Conservation (phyloP, 352 stramenopile genomes). For the Globisporangium nodosum region DNA sequence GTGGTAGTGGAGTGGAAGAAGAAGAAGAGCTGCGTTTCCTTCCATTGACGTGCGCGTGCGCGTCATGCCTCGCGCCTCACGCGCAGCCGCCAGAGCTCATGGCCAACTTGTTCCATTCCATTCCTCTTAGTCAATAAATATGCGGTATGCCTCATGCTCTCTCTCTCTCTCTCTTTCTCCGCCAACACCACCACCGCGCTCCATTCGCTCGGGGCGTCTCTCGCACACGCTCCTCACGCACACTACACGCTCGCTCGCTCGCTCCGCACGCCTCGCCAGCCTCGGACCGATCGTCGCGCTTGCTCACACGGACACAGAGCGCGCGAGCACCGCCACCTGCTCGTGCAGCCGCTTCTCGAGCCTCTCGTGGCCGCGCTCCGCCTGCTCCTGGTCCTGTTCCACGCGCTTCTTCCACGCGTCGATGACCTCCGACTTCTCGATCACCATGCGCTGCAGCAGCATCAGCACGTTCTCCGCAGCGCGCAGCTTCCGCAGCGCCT, state of each 20-base stretch:
- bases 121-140: background rate
- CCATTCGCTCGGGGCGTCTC: background rate
- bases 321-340: slow-evolving; percentile 54
- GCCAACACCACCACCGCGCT: background rate
- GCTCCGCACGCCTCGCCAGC: background rate
- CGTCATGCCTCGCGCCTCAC: background rate
- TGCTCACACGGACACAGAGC: slow-evolving; percentile 41
- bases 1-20: background rate
- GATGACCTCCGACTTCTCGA: slow-evolving; percentile 78
- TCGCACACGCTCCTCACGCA: background rate
- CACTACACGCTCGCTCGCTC: background rate
- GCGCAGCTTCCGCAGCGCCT: slow-evolving; percentile 76
- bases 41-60: background rate
- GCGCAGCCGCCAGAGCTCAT: background rate
- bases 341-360: slow-evolving; percentile 66
- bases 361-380: slow-evolving; percentile 49
- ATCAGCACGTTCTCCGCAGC: slow-evolving; percentile 77
- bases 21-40: background rate
- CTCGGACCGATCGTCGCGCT: too few species aligned
- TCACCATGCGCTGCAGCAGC: slow-evolving; percentile 74
- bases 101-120: background rate
- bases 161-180: background rate
- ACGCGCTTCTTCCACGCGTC: slow-evolving; percentile 73
- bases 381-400: slow-evolving; percentile 47
- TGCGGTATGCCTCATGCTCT: background rate